A percentile compares a stretch with the other conserved stretches of the same genome.
Conservation (phyloP, 176 grass and related monocot genomes). For the Musa schizocarpa region DNA sequence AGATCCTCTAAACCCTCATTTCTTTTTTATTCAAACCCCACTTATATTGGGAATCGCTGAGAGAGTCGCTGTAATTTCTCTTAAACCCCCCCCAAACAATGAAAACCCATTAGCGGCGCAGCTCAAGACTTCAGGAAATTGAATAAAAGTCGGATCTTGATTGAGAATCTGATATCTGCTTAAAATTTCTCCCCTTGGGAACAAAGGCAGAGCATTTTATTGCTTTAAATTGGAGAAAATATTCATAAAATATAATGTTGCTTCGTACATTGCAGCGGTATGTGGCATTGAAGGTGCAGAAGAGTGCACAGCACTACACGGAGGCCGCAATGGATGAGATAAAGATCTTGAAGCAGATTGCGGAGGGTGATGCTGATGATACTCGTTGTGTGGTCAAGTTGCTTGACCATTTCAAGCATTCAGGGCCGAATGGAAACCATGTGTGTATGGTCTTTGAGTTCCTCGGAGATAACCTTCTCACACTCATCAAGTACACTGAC, state of each 20-base stretch:
- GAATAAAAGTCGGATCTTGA: neutral
- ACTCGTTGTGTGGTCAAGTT: conserved; percentile 86
- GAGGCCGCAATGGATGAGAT: conserved; percentile 99
- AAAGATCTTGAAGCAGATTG: conserved; percentile 95
- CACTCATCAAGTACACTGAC: conserved; percentile 82
- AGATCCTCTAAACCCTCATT: conserved; percentile 14
- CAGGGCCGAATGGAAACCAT: conserved; percentile 79
- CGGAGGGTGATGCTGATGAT: conserved; percentile 61
- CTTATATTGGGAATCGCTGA: neutral
- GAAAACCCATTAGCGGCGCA: neutral
- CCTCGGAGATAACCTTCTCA: conserved; percentile 90
- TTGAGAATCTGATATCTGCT: conserved; percentile 15
- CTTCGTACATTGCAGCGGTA: conserved; percentile 45
- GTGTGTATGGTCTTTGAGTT: conserved; percentile 99
- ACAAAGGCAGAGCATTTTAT: neutral
- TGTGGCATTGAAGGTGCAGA: conserved; percentile 96
- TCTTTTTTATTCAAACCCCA: neutral
- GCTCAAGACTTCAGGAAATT: neutral
- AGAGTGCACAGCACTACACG: conserved; percentile 93
- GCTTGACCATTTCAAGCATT: conserved; percentile 97
- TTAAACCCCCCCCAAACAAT: neutral
- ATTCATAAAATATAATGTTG: conserved; percentile 3
- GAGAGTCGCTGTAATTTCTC: neutral
- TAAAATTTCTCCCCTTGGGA: neutral
- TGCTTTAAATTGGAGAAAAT: neutral